Base-by-base conservation (phyloP, 2,329 filamentous ascomycete species). In the Xylariaceae sp. region DNA sequence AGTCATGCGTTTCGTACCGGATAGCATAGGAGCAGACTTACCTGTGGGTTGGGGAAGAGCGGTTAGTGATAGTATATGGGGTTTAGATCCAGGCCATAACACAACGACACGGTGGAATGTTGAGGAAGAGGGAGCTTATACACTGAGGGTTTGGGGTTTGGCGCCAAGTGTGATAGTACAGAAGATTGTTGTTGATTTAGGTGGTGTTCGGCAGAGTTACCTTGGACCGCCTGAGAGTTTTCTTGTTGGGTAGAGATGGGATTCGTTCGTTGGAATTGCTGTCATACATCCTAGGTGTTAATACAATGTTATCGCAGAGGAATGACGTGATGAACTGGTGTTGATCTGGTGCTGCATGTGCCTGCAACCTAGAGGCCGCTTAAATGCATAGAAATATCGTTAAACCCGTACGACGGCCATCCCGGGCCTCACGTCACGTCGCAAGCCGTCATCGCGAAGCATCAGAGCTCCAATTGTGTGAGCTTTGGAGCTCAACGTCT, bases 151-250 rank as follows among this genome's bases (percentile, higher is more conserved):
- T 38, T 80, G 78, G 77, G 71, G 74, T 7, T 65, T 82, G 19
- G 69, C 80, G 61, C 76, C 79, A 0, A 77, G 77, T 28, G 69
- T 83, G 1, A 61, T 81, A 5, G 70, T 83, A 38, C 78, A 83
- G 63, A 83, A 82, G 71, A 67, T 83, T 36, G 71, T 84, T 1
- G 58, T 84, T 7, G 72, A 84, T 57, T 59, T 83, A 19, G 81
- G 81, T 1, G 81, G 80, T 6, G 73, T 82, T 2, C 66, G 78
- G 48, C 66, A 72, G 14, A 81, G 76, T 45, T 83, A 81, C 58
- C 66, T 84, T 2, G 81, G 81, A 0, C 80, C 81, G 4, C 80
- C 79, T 1, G 79, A 82, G 72, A 82, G 77, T 47, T 79, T 78
- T 54, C 59, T 75, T 11, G 63, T 75, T 1, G 74, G 75, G 0